phyloP scores from a whole-genome alignment of 768 basidiomycete genomes.

The Podaxis mareebaensis region DNA sequence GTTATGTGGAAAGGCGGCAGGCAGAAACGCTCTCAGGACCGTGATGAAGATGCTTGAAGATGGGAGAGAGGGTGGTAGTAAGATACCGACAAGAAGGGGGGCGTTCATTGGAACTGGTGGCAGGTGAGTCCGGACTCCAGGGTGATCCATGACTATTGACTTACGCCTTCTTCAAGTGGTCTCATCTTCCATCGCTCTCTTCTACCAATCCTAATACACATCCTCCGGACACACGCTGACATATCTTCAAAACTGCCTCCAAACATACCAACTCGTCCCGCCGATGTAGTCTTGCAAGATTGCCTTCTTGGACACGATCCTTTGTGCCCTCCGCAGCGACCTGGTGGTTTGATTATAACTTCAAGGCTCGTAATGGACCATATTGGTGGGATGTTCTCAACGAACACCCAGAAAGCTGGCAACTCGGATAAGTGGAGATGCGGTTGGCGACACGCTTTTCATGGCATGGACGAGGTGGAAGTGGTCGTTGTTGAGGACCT shows the following conservation, averaged over 20 bases:
- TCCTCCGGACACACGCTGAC: constrained; percentile 33
- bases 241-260: constrained; percentile 27
- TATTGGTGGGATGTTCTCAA: constrained; percentile 39
- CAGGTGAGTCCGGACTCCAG: constrained; percentile 16
- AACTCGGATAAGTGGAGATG: constrained; percentile 41
- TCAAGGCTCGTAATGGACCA: constrained; percentile 44
- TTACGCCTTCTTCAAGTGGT: constrained; percentile 25
- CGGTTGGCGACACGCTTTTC: constrained; percentile 47
- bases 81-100: constrained; percentile 28
- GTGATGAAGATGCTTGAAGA: constrained; percentile 33
- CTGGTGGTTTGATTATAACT: constrained; percentile 36
- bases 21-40: constrained; percentile 31
- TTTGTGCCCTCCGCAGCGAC: constrained; percentile 31
- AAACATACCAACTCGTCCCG: constrained; percentile 30
- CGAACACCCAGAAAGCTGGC: constrained; percentile 28
- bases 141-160: background rate
- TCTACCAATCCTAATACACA: constrained; percentile 32
- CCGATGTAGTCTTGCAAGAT: constrained; percentile 43
- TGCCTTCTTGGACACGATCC: constrained; percentile 41
- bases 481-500: constrained; percentile 30
- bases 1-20: constrained; percentile 34
- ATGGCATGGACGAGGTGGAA: constrained; percentile 35
- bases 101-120: constrained; percentile 45
- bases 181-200: constrained; percentile 39
- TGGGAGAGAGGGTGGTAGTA: constrained; percentile 17